Percentiles rank a stretch among this genome's conserved stretches.
Conservation (phyloP, 768 basidiomycete genomes). For the Cubamyces sp. region DNA sequence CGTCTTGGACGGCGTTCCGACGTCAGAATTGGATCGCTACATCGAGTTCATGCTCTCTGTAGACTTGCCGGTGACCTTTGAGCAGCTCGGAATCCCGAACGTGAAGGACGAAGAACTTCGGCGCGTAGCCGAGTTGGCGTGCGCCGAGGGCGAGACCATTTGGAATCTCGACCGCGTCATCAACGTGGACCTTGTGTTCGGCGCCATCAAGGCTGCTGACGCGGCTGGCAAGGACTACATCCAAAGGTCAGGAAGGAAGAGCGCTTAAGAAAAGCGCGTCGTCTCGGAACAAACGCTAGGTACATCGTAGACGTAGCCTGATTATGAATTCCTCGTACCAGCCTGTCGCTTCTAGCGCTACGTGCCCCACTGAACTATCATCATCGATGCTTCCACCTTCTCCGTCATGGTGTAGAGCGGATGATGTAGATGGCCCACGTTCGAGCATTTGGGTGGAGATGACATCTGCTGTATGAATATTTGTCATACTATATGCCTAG, state of each 20-base stretch:
- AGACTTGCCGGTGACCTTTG: conserved; percentile 36
- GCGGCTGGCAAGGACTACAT: conserved; percentile 33
- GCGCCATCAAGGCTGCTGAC: conserved; percentile 36
- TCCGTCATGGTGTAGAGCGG: too few relatives aligned
- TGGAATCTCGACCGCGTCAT: conserved; percentile 38
- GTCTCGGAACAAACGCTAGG: neutral
- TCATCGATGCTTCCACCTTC: too few relatives aligned
- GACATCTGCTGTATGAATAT: too few relatives aligned
- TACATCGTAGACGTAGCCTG: too few relatives aligned
- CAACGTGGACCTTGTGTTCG: conserved; percentile 33
- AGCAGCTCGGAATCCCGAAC: conserved; percentile 34
- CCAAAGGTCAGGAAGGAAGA: conserved; percentile 28
- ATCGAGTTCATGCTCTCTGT: conserved; percentile 36
- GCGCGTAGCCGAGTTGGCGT: conserved; percentile 33
- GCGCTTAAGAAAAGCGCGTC: neutral
- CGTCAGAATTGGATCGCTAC: conserved; percentile 35
- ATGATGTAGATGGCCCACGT: too few relatives aligned
- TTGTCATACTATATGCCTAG: too few relatives aligned
- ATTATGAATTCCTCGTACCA: too few relatives aligned
- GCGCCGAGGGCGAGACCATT: conserved; percentile 35
- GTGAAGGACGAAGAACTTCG: conserved; percentile 35
- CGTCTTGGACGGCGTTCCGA: conserved; percentile 31
- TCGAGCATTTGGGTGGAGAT: too few relatives aligned
- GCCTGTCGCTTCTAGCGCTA: too few relatives aligned
- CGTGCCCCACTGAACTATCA: too few relatives aligned